Evolutionary conservation across 345 rosid species (phyloP).

Genomic region (Kernera saxatilis): DNA sequence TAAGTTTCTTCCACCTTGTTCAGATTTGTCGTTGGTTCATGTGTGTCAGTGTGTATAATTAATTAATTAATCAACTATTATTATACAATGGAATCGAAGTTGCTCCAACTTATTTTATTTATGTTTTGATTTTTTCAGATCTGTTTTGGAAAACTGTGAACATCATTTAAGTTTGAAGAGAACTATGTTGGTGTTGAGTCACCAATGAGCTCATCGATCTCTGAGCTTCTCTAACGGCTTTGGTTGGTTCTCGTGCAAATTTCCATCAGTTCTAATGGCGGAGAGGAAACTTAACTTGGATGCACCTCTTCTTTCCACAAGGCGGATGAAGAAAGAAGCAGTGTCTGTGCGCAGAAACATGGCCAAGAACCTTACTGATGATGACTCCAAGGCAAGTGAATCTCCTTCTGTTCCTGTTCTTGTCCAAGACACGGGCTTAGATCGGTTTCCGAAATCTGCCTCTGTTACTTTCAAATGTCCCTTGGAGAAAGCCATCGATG

Average conservation of each 20-base stretch:
- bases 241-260: background rate
- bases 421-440: slow-evolving; percentile 37
- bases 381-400: slow-evolving; percentile 19
- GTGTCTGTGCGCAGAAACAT: slow-evolving; percentile 33
- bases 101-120: slow-evolving; percentile 10
- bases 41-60: slow-evolving; percentile 20
- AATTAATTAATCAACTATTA: background rate
- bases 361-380: slow-evolving; percentile 21
- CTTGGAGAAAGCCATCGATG: slow-evolving; percentile 36
- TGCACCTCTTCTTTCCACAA: slow-evolving; percentile 69
- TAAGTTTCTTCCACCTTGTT: slow-evolving; percentile 10
- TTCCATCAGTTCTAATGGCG: slow-evolving; percentile 37
- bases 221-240: slow-evolving; percentile 18
- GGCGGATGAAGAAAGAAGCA: slow-evolving; percentile 40
- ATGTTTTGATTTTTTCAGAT: slow-evolving; percentile 11
- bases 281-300: slow-evolving; percentile 65
- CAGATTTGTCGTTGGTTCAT: slow-evolving; percentile 20
- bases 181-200: background rate
- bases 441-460: slow-evolving; percentile 57
- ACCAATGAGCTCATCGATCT: background rate
- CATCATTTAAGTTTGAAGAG: background rate
- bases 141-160: slow-evolving; percentile 30
- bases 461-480: slow-evolving; percentile 62
- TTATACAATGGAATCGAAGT: slow-evolving; percentile 17
- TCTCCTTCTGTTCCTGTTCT: slow-evolving; percentile 27